phyloP scores from a whole-genome alignment of 768 basidiomycete genomes.

The Sistotremastrum suecicum region DNA sequence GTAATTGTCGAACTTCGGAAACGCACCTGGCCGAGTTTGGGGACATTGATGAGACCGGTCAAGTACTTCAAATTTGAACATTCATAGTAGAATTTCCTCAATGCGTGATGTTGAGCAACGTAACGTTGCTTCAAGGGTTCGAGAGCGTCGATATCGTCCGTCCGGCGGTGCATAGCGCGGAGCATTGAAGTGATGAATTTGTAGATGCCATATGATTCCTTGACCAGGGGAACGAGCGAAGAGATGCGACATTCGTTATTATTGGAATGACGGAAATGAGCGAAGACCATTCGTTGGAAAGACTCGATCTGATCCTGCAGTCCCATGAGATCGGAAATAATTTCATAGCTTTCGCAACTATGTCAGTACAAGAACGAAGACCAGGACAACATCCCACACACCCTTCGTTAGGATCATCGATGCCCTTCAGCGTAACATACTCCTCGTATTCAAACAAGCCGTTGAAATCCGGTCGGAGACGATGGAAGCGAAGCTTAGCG shows the following conservation, averaged over 20 bases:
- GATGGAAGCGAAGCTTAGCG: conserved; percentile 91
- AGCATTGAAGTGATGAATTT: conserved; percentile 98
- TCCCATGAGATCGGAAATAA: conserved; percentile 93
- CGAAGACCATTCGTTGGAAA: conserved; percentile 95
- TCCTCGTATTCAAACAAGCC: conserved; percentile 99
- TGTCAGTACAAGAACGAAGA: conserved; percentile 9
- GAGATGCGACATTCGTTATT: conserved; percentile 99
- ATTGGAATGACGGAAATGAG: conserved; percentile 78
- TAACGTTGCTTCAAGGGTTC: conserved; percentile 83
- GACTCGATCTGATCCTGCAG: conserved; percentile 98
- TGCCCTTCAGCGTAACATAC: conserved; percentile 91
- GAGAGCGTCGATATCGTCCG: conserved; percentile 76
- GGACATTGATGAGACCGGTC: conserved; percentile 95
- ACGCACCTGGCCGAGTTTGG: conserved; percentile 82
- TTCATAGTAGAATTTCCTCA: conserved; percentile 98
- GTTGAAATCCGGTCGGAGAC: conserved; percentile 92
- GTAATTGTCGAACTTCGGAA: neutral
- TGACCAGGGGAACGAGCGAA: conserved; percentile 88
- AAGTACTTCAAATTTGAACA: conserved; percentile 98
- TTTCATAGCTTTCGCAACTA: conserved; percentile 63
- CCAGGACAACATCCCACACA: conserved; percentile 23
- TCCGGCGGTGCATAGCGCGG: conserved; percentile 92
- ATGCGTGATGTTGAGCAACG: conserved; percentile 78
- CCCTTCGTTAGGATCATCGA: conserved; percentile 99
- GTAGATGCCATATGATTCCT: conserved; percentile 99